Base-by-base conservation (phyloP, 371 early-diverging fungal genomes). In the Dichotomocladium elegans region DNA sequence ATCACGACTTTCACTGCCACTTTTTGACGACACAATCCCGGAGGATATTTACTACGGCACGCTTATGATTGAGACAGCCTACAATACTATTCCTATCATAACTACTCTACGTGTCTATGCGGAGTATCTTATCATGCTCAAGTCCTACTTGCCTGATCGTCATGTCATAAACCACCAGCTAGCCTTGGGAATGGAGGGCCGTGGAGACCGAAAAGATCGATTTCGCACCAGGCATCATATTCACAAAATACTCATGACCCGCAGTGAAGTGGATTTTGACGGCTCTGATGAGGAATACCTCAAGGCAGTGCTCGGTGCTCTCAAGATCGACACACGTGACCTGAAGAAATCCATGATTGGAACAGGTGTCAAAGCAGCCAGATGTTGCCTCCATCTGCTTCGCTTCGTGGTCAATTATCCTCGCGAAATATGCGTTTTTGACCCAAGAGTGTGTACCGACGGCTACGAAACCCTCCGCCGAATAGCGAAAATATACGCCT, bases 91-190 rank as follows among this genome's bases (percentile, higher is more conserved):
- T 3, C 61, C 64, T 4, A 5, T 67, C 0, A 3, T 66, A 1
- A 53, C 63, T 0, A 59, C 63, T 3, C 30, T 64, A 11, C 29
- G 49, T 12, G 49, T 59, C 12, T 73, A 73, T 45, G 57, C 53
- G 30, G 51, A 88, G 6, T 87, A 81, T 47, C 80, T 89, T 17
- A 84, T 88, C 29, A 64, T 80, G 31, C 86, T 85, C 9, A 83
- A 88, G 53, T 63, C 88, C 3, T 87, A 91, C 60, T 61, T 82
- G 26, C 88, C 89, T 67, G 77, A 87, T 10, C n/a, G 56, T 0
- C 61, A 60, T 31, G 57, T 57, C 37, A 8, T 25, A 1, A 44
- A 50, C 3, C 14, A 11, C 17, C 37, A 45, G 17, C 12, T 41
- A 4, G 10, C 14, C 1, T 10, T 46, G 14, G 29, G 35, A 0